Percentiles rank a stretch among this genome's conserved stretches.
These are phyloP conservation scores for Cryptosporidium bovis DNA, from an alignment of 169 alveolate genomes.

Conservation along the genomic window DNA sequence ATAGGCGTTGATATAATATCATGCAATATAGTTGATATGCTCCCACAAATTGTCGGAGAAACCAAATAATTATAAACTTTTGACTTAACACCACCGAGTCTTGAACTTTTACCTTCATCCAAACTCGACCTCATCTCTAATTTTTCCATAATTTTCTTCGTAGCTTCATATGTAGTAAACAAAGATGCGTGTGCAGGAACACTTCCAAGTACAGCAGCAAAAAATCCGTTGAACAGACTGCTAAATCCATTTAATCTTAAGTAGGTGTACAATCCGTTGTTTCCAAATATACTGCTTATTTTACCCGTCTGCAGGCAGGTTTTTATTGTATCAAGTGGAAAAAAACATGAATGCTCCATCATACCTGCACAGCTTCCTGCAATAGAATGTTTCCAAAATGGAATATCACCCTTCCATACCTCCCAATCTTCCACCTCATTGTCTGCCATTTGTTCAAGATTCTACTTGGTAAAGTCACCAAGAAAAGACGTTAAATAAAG, in stretches of 20 bases:
- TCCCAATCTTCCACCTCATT: conserved; percentile 76
- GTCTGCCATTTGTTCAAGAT: background rate
- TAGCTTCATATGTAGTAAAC: conserved; percentile 90
- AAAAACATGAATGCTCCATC: conserved; percentile 95
- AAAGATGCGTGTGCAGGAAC: conserved; percentile 98
- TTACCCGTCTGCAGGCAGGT: conserved; percentile 85
- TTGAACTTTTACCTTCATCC: conserved; percentile 22
- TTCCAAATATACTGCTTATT: conserved; percentile 27
- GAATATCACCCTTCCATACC: conserved; percentile 86
- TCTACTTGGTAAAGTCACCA: background rate
- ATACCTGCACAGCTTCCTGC: conserved; percentile 98
- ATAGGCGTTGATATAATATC: conserved; percentile 97
- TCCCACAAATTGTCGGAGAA: conserved; percentile 90
- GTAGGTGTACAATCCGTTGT: conserved; percentile 55
- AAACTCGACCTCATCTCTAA: background rate
- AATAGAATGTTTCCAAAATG: conserved; percentile 91
- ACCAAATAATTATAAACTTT: conserved; percentile 78
- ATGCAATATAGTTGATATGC: conserved; percentile 93
- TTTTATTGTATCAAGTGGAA: conserved; percentile 95
- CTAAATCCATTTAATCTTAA: conserved; percentile 81
- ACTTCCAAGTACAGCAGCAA: conserved; percentile 94
- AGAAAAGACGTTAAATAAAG: background rate
- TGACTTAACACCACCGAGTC: conserved; percentile 9
- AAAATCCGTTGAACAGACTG: conserved; percentile 90
- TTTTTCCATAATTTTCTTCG: conserved; percentile 60